phyloP scores from a whole-genome alignment of 805 yeast species.

The Saturnispora zaruensis region DNA sequence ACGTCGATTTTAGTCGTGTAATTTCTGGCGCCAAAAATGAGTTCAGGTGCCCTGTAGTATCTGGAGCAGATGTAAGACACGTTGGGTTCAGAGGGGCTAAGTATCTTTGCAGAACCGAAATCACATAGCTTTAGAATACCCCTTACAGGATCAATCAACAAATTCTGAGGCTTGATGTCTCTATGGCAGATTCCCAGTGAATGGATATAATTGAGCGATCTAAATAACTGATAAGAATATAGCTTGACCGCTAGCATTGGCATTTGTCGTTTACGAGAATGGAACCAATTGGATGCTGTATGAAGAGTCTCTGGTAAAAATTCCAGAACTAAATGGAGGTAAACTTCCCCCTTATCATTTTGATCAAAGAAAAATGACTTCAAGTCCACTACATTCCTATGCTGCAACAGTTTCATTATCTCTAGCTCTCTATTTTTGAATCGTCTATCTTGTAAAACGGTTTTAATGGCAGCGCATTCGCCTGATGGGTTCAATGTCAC shows the following conservation, averaged over 20 bases:
- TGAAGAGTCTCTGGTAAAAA: conserved; percentile 94
- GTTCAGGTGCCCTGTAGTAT: conserved; percentile 95
- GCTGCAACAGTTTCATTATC: conserved; percentile 84
- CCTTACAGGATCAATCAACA: conserved; percentile 74
- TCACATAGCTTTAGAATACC: conserved; percentile 90
- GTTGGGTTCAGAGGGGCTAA: conserved; percentile 86
- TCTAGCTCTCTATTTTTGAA: conserved; percentile 93
- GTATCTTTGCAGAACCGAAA: conserved; percentile 89
- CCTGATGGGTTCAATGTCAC: conserved; percentile 68
- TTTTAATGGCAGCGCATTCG: conserved; percentile 83
- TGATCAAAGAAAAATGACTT: conserved; percentile 78
- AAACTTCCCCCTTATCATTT: conserved; percentile 59
- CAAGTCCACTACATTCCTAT: conserved; percentile 80
- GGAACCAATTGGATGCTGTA: conserved; percentile 81
- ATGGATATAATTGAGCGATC: conserved; percentile 76
- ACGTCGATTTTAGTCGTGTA: conserved; percentile 94
- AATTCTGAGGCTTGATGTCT: conserved; percentile 86
- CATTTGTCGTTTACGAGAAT: conserved; percentile 67
- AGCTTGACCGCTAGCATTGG: conserved; percentile 83
- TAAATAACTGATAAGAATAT: conserved; percentile 67
- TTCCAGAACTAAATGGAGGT: conserved; percentile 82
- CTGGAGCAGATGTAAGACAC: conserved; percentile 95
- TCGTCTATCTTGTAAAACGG: conserved; percentile 92
- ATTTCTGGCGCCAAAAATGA: conserved; percentile 93
- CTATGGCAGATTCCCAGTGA: conserved; percentile 77